Evolutionary conservation across 1,284 basidiomycete species (phyloP).

Genomic region (Tilletiaria anomala): DNA sequence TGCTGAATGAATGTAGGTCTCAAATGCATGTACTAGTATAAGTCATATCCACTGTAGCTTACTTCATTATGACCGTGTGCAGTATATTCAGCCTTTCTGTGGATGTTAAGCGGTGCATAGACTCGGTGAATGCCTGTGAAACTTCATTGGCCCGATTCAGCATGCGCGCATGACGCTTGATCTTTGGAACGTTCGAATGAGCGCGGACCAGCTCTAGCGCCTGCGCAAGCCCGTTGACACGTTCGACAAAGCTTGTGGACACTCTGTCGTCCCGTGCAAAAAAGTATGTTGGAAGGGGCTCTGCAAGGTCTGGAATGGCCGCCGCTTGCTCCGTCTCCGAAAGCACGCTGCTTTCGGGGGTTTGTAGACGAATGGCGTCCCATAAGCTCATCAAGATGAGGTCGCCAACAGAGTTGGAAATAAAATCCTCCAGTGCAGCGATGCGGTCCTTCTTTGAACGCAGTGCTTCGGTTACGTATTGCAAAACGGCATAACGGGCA

Average conservation of each 20-base stretch:
- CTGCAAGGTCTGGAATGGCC: constrained; percentile 7
- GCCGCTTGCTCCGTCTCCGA: constrained; percentile 1
- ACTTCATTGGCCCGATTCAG: too few relatives aligned
- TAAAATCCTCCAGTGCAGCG: constrained; percentile 27
- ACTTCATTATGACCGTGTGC: too few relatives aligned
- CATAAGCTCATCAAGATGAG: constrained; percentile 31
- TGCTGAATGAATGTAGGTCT: too few relatives aligned
- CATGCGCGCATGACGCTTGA: too few relatives aligned
- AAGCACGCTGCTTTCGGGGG: constrained; percentile 2
- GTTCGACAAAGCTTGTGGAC: background rate
- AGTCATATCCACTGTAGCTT: too few relatives aligned
- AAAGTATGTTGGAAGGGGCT: constrained; percentile 19
- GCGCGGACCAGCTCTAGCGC: too few relatives aligned
- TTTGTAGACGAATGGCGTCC: constrained; percentile 11
- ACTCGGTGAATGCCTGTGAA: too few relatives aligned
- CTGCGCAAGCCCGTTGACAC: too few relatives aligned
- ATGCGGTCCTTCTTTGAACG: constrained; percentile 15
- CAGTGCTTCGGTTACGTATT: constrained; percentile 22
- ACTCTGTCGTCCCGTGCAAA: constrained; percentile 29
- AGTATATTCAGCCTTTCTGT: too few relatives aligned
- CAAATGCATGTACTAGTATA: too few relatives aligned
- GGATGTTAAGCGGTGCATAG: too few relatives aligned
- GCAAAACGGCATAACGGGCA: constrained; percentile 13
- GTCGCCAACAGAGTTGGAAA: constrained; percentile 30
- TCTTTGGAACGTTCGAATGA: too few relatives aligned